These are phyloP conservation scores for Edaphochlamys debaryana DNA, from an alignment of 139 green algal species.

Conservation along the genomic window DNA sequence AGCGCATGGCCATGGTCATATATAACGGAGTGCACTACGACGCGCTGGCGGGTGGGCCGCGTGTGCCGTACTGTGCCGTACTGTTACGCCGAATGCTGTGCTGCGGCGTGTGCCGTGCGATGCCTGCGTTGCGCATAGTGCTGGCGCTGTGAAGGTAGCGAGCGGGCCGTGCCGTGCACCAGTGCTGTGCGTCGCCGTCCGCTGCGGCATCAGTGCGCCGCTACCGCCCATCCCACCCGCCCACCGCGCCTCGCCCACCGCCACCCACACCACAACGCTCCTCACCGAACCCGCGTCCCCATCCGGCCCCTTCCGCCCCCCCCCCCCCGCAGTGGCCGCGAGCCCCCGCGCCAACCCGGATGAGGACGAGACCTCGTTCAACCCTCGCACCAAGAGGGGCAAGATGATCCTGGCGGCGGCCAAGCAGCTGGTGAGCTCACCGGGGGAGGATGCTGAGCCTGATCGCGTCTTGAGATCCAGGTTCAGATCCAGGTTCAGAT, in stretches of 20 bases:
- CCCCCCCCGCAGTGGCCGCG: not conserved
- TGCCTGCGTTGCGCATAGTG: too few relatives aligned
- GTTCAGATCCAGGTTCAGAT: not conserved
- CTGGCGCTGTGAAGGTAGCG: not conserved
- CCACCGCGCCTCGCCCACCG: too few relatives aligned
- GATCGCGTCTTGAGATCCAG: not conserved
- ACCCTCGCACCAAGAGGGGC: slow-evolving; percentile 61
- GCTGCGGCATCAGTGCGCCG: too few relatives aligned
- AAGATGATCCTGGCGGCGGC: slow-evolving; percentile 66
- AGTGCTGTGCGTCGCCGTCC: too few relatives aligned
- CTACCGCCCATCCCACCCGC: too few relatives aligned
- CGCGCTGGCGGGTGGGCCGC: slow-evolving; percentile 65
- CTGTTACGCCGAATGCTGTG: not conserved
- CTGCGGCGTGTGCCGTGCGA: too few relatives aligned
- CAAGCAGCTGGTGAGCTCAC: slow-evolving; percentile 51
- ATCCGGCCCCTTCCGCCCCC: not conserved
- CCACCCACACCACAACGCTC: too few relatives aligned
- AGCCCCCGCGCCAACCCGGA: slow-evolving; percentile 22
- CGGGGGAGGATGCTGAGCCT: too few relatives aligned
- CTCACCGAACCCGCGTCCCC: too few relatives aligned
- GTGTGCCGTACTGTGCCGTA: not conserved
- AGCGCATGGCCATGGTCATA: slow-evolving; percentile 67
- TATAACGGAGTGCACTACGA: slow-evolving; percentile 92
- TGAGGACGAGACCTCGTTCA: slow-evolving; percentile 55
- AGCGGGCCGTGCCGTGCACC: not conserved